A percentile compares a stretch with the other conserved stretches of the same genome.
Evolutionary conservation across 2,329 filamentous ascomycete species (phyloP).

Genomic region (Fusarium liriodendri): DNA sequence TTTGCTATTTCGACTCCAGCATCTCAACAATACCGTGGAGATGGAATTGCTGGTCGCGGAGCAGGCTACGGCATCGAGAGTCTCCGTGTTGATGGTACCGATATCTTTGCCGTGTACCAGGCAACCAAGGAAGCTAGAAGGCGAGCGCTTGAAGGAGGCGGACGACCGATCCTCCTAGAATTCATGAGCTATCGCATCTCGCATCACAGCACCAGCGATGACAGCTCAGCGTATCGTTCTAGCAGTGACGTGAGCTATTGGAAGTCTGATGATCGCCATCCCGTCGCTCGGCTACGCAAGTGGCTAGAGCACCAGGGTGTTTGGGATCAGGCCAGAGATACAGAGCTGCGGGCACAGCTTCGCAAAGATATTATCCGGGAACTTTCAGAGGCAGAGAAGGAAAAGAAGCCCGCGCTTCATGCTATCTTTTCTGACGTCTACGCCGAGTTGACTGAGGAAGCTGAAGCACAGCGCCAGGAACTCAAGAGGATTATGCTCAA

Average conservation of each 20-base stretch:
- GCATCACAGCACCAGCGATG: slow-evolving; percentile 27
- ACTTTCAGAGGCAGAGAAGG: slow-evolving; percentile 2
- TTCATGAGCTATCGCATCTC: slow-evolving; percentile 28
- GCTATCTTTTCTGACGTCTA: slow-evolving; percentile 18
- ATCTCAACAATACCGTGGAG: slow-evolving; percentile 84
- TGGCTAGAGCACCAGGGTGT: slow-evolving; percentile 13
- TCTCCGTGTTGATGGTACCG: slow-evolving; percentile 85
- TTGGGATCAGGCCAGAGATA: slow-evolving; percentile 2
- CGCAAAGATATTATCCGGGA: slow-evolving; percentile 10
- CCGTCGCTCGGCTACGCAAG: slow-evolving; percentile 1
- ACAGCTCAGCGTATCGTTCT: slow-evolving; percentile 19
- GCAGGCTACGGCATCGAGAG: slow-evolving; percentile 87
- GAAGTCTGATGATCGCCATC: slow-evolving; percentile 1
- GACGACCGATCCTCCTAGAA: slow-evolving; percentile 18
- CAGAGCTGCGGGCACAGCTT: not conserved
- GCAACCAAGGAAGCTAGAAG: slow-evolving; percentile 77
- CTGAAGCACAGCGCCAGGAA: not conserved
- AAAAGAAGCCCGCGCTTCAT: slow-evolving; percentile 13
- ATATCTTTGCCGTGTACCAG: slow-evolving; percentile 83
- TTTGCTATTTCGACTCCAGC: slow-evolving; percentile 87
- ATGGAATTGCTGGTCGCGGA: slow-evolving; percentile 83
- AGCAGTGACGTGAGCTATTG: not conserved
- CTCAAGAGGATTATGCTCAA: slow-evolving; percentile 8
- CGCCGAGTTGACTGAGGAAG: slow-evolving; percentile 15
- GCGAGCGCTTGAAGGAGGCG: slow-evolving; percentile 35